Evolutionary conservation across 306 rosid species (phyloP).

Genomic region (apple (Malus domestica)): DNA sequence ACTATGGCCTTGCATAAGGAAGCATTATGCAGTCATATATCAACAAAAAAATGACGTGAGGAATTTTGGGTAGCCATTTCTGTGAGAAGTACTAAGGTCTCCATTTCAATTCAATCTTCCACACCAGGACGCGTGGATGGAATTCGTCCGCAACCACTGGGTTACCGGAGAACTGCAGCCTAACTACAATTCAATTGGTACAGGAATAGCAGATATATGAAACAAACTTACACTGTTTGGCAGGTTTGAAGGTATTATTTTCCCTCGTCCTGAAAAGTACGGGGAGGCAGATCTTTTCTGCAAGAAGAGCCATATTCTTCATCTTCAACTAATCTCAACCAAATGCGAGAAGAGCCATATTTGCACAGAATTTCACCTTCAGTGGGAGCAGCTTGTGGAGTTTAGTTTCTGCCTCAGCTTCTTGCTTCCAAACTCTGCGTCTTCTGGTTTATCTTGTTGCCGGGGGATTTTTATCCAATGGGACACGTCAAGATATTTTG

Average conservation of each 20-base stretch:
- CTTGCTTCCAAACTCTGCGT: neutral
- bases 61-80: no score
- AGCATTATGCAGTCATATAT: no score
- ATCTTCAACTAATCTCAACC: conserved; percentile 18
- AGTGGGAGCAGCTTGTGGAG: no score
- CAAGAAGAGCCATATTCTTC: conserved; percentile 25
- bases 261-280: conserved; percentile 21
- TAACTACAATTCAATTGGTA: neutral
- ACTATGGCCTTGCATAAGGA: no score
- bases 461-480: conserved; percentile 16
- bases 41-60: no score
- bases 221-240: conserved; percentile 33
- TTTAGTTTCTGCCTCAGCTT: conserved; percentile 1
- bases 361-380: conserved; percentile 7
- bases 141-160: no score
- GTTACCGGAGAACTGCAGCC: neutral
- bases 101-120: no score
- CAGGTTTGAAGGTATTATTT: conserved; percentile 7
- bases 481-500: neutral
- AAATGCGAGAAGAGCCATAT: neutral
- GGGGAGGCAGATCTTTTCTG: conserved; percentile 38
- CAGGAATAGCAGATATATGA: neutral
- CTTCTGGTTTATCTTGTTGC: neutral
- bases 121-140: no score
- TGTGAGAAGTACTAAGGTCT: no score